phyloP scores from a whole-genome alignment of 176 grass and related monocot genomes.

The Zoysia japonica region DNA sequence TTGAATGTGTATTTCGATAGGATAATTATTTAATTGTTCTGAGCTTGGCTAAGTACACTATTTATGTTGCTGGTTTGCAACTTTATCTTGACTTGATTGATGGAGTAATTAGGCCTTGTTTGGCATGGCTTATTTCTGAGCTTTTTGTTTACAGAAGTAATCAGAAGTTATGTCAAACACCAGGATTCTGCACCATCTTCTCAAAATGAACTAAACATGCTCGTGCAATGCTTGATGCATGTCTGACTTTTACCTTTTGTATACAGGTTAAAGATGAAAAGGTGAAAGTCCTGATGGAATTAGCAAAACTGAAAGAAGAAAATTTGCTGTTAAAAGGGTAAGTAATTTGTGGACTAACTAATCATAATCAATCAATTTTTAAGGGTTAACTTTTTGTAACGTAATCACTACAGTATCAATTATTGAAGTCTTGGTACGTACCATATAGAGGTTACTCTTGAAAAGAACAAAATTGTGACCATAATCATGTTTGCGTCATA shows the following conservation, averaged over 20 bases:
- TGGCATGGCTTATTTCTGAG: background rate
- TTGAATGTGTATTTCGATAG: slow-evolving; percentile 2
- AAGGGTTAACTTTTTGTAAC: background rate
- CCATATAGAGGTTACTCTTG: background rate
- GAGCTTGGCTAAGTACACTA: background rate
- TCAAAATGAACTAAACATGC: background rate
- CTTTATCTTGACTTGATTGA: slow-evolving; percentile 6
- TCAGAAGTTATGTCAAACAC: background rate
- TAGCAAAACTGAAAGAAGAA: slow-evolving; percentile 87
- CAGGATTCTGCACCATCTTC: background rate
- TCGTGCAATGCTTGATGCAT: slow-evolving; percentile 20
- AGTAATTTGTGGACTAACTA: slow-evolving; percentile 32
- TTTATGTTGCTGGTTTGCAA: background rate
- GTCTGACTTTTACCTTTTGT: slow-evolving; percentile 22
- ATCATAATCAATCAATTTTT: slow-evolving; percentile 4
- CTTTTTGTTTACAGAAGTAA: background rate
- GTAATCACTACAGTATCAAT: background rate
- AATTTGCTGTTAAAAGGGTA: slow-evolving; percentile 72
- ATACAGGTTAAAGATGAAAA: slow-evolving; percentile 91
- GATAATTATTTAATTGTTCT: background rate
- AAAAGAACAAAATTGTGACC: background rate
- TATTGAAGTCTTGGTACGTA: background rate
- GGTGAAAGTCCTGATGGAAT: slow-evolving; percentile 80
- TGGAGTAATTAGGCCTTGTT: background rate
- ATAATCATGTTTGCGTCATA: background rate